phyloP scores from a whole-genome alignment of 768 basidiomycete species.

The Suillus cothurnatus region DNA sequence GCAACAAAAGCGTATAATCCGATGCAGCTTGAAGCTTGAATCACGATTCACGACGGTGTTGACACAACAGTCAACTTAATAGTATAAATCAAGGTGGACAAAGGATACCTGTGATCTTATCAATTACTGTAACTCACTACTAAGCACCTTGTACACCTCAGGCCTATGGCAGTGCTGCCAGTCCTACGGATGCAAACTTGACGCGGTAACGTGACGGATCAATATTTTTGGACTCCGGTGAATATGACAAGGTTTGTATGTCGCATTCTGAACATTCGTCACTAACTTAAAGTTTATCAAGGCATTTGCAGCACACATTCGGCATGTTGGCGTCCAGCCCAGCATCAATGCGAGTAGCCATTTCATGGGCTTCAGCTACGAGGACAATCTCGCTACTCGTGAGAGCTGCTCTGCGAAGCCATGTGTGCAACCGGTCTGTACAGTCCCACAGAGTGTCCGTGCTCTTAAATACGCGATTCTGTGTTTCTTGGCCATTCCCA shows the following conservation, averaged over 20 bases:
- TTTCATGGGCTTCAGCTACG: neutral
- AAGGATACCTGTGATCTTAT: neutral
- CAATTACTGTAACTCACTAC: neutral
- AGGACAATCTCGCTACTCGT: neutral
- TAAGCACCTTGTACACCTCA: neutral
- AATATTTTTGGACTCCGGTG: neutral
- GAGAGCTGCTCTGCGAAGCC: neutral
- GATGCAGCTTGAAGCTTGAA: too few species aligned
- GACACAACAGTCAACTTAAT: neutral
- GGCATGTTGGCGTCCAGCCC: neutral
- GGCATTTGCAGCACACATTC: neutral
- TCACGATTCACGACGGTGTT: too few species aligned
- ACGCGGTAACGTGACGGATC: neutral
- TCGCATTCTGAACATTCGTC: neutral
- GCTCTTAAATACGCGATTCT: slow-evolving; percentile 10
- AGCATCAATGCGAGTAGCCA: too few species aligned
- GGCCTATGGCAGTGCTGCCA: neutral
- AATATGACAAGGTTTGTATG: neutral
- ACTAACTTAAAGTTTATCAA: neutral
- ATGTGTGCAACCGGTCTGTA: neutral
- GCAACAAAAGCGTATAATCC: too few species aligned
- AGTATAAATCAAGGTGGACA: neutral
- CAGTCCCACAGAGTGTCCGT: slow-evolving; percentile 9
- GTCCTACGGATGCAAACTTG: neutral
- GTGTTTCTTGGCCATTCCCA: slow-evolving; percentile 15